These are phyloP conservation scores for Yarrowia keelungensis DNA, from an alignment of 805 yeast genomes.

Conservation along the genomic window DNA sequence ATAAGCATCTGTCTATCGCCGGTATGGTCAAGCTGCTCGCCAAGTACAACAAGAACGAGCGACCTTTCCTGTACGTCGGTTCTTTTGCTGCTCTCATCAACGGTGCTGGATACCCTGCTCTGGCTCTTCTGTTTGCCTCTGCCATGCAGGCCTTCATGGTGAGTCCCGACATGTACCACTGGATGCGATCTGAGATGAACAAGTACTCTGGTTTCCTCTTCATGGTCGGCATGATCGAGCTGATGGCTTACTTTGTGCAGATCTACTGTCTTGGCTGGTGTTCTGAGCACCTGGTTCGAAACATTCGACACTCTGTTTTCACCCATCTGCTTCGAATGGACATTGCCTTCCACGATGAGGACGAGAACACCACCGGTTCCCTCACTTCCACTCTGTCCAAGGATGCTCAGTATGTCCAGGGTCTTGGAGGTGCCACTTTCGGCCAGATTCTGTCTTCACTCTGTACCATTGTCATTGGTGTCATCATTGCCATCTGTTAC, in stretches of 20 bases:
- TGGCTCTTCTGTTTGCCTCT: conserved; percentile 52
- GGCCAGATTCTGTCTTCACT: conserved; percentile 52
- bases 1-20: conserved; percentile 22
- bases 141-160: conserved; percentile 50
- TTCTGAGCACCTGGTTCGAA: conserved; percentile 49
- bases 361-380: conserved; percentile 52
- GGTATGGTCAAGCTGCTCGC: conserved; percentile 43
- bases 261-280: conserved; percentile 45
- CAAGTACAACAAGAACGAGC: conserved; percentile 46
- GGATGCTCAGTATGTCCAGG: conserved; percentile 53
- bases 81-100: conserved; percentile 45
- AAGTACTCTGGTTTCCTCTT: conserved; percentile 50
- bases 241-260: conserved; percentile 45
- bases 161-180: conserved; percentile 45
- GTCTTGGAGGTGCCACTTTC: conserved; percentile 53
- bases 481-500: conserved; percentile 51
- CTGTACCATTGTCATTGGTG: conserved; percentile 52
- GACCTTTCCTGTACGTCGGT: conserved; percentile 45
- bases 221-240: conserved; percentile 49
- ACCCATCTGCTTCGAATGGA: conserved; percentile 51
- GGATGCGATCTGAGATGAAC: conserved; percentile 51
- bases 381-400: conserved; percentile 52
- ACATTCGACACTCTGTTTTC: conserved; percentile 49
- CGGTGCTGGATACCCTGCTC: conserved; percentile 52
- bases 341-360: conserved; percentile 50